phyloP scores from a whole-genome alignment of 202 grass and related monocot species.

The Setaria viridis region DNA sequence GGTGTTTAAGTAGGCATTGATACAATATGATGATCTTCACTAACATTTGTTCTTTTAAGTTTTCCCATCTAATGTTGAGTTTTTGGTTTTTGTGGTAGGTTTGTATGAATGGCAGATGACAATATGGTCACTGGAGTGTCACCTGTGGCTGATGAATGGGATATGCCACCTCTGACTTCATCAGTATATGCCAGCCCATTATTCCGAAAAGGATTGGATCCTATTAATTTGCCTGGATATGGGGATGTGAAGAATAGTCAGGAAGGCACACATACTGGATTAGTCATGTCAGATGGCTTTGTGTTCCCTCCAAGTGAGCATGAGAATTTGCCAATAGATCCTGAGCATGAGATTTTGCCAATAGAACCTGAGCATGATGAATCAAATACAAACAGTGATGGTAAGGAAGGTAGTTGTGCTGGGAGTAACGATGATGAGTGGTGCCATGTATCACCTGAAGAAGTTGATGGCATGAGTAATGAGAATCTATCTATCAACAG shows the following conservation, averaged over 20 bases:
- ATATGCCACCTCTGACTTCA: conserved; percentile 62
- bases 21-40: not conserved
- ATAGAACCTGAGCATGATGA: conserved; percentile 53
- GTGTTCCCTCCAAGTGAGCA: conserved; percentile 92
- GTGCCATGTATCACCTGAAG: conserved; percentile 37
- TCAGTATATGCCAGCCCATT: conserved; percentile 47
- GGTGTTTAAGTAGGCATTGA: not conserved
- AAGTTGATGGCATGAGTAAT: conserved; percentile 40
- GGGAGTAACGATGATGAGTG: conserved; percentile 27
- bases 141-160: conserved; percentile 50
- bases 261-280: conserved; percentile 48
- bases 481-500: conserved; percentile 13
- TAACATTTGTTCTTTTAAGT: not conserved
- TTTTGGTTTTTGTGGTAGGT: conserved; percentile 43
- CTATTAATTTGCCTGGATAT: conserved; percentile 45
- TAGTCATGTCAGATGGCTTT: conserved; percentile 67
- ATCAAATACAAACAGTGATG: conserved; percentile 39
- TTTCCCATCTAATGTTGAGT: conserved; percentile 28
- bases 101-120: conserved; percentile 64
- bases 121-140: conserved; percentile 46
- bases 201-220: conserved; percentile 46
- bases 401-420: conserved; percentile 34
- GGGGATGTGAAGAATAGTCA: conserved; percentile 34
- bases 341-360: conserved; percentile 58
- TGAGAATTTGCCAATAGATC: conserved; percentile 82